Evolutionary conservation across 2,329 filamentous ascomycete genomes (phyloP).

Genomic region (Aspergillus amoenus): DNA sequence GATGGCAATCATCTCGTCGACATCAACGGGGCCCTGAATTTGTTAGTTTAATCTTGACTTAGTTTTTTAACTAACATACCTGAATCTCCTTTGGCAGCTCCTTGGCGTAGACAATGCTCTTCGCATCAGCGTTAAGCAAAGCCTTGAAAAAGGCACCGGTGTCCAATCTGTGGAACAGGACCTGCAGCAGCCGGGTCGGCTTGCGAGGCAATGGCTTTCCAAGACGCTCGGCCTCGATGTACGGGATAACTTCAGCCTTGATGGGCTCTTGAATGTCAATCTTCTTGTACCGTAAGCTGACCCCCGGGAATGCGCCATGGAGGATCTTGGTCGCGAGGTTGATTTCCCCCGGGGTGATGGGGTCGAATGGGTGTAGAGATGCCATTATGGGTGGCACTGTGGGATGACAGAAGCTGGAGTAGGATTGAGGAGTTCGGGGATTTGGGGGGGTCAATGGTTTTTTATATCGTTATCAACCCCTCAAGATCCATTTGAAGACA

Average conservation of each 20-base stretch:
- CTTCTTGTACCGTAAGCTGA: constrained; percentile 57
- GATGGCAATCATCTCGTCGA: constrained; percentile 59
- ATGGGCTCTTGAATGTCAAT: constrained; percentile 66
- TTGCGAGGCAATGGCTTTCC: constrained; percentile 50
- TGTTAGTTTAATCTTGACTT: neutral
- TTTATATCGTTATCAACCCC: neutral
- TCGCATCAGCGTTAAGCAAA: constrained; percentile 42
- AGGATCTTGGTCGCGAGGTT: constrained; percentile 40
- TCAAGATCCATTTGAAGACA: neutral
- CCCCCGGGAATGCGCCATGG: constrained; percentile 36
- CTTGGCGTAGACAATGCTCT: constrained; percentile 36
- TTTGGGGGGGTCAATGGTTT: neutral
- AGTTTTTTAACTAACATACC: constrained; percentile 29
- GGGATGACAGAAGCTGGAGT: no score
- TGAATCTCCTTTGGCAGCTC: constrained; percentile 49
- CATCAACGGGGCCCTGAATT: constrained; percentile 56
- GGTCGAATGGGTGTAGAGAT: constrained; percentile 40
- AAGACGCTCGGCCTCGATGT: constrained; percentile 62
- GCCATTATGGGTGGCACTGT: constrained; percentile 4
- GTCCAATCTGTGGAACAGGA: constrained; percentile 46
- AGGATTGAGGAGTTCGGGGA: neutral
- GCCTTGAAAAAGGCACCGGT: constrained; percentile 44
- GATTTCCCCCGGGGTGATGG: constrained; percentile 41
- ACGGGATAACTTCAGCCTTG: constrained; percentile 60
- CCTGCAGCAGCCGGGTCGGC: constrained; percentile 55